Evolutionary conservation across 2,329 filamentous ascomycete genomes (phyloP), one percentile per base, ranked within the genome.

Genomic region (Penicillium sp.): DNA sequence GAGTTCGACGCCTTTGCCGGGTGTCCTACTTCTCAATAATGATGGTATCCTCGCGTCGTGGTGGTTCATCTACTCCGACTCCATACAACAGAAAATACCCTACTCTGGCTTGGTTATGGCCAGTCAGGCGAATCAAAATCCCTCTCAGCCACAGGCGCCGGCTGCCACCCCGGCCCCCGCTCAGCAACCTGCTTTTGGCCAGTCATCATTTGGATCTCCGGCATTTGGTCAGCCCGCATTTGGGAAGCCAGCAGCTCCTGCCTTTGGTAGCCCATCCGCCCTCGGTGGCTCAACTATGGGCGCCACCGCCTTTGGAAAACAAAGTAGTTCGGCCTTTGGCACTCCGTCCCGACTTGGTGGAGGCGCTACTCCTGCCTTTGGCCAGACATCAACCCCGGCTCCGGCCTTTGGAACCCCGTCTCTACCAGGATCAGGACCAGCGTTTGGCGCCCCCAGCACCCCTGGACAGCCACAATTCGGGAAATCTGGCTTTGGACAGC

Each of bases 51-150:
- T 99, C 13, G 83, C 82, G 38, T 80, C 84, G 11, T 99, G 92
- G 90, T 96, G 92, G 89, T 73, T 97, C 36, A 80, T 97, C 16
- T 96, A 96, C 71, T 82, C 87, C 30, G 89, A 95, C 35, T 90
- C 92, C 2, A 84, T 99, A 53, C 82, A 85, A 51, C 77, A 85
- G 59, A 84, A 84, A 3, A 82, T 81, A 6, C 80, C 82, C 0
- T 97, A 90, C 67, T 80, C 86, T 34, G 88, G 87, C 4, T 75
- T 96, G 55, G 73, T 76, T 50, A 69, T 40, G 43, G 52, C 29
- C 43, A 54, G 46, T 51, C 42, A 56, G 44, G 33, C 54, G 46
- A 19, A 16, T 29, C 54, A 58, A 41, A 29, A 51, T 38, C 46
- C 29, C 4, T 34, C 42, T 30, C 42, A 45, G 16, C 27, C 46